Evolutionary conservation across 345 rosid genomes (phyloP), one percentile per base, ranked within the genome.

Genomic region (Arabidopsis arenosa): DNA sequence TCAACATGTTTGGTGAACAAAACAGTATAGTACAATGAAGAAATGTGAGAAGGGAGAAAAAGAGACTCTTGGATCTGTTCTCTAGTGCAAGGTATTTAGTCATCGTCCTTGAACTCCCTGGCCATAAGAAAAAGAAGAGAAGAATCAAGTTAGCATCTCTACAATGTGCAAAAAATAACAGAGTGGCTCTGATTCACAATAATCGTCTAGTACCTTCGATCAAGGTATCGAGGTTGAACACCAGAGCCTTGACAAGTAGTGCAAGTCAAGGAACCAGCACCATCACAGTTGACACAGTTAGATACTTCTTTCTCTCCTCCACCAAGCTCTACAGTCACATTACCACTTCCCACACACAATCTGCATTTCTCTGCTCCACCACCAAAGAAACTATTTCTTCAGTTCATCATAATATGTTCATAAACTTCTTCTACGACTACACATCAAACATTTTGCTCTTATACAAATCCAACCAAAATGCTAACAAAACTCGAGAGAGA

Each of bases 141-240:
- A 62, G 2, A 73, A 5, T 4, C 5, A 5, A 30, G 64, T 66
- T 4, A 72, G 47, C 65, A 41, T 23, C 49, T 58, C 30, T 11
- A 53, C 49, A 61, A 32, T 55, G 36, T 10, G 35, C 15, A 18
- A 10, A 23, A 66, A 18, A 14, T 43, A 36, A 35, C 10, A 7
- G 1, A 32, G 36, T 15, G 30, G 58, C 57, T 44, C 4, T 56
- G n/a, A 18, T 26, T 40, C 7, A 56, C 7, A 4, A 36, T 3
- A 5, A 35, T 68, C 7, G 14, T 76, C 36, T 78, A 89, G 10
- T 81, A 90, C 96, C 99, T 92, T 87, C 97, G 93, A 77, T 95
- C 99, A 55, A 95, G 97, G 85, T 90, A 95, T 21, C 99, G 90
- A 58, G 97, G 99, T 80, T 95, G 99, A 85, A 92, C 88, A 63